Conservation (phyloP, 257 asterid species). For the Jaltomata sinuosa region DNA sequence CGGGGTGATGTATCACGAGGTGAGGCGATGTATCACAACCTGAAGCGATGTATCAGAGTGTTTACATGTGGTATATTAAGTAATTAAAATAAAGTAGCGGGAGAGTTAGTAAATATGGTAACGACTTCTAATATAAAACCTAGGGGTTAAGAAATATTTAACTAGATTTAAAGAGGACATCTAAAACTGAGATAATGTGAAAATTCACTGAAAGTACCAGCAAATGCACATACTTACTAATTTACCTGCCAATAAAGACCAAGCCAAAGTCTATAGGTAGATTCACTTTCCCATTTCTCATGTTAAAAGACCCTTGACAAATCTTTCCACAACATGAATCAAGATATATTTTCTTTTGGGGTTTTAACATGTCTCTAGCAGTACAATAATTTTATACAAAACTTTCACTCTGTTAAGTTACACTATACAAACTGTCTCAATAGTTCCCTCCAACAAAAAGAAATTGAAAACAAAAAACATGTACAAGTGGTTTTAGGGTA, state of each 20-base stretch:
- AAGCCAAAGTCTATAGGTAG: background rate
- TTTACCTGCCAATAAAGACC: background rate
- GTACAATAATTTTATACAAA: background rate
- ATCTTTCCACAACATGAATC: background rate
- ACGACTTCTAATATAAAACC: too few species aligned
- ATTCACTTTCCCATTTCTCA: background rate
- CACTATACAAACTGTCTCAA: background rate
- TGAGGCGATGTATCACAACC: too few species aligned
- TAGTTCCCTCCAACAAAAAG: background rate
- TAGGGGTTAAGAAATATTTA: too few species aligned
- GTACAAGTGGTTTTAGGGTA: background rate
- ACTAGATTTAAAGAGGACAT: background rate
- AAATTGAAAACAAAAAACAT: background rate
- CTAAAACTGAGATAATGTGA: background rate
- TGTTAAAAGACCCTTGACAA: background rate
- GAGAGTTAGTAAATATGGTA: too few species aligned
- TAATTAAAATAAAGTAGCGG: too few species aligned
- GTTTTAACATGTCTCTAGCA: background rate
- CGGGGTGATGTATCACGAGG: too few species aligned
- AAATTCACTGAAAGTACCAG: background rate
- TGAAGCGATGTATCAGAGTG: too few species aligned
- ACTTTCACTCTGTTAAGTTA: background rate
- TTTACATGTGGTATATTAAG: too few species aligned
- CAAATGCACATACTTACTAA: background rate
- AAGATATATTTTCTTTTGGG: background rate